Evolutionary conservation across 2,329 filamentous ascomycete genomes (phyloP), one percentile per base, ranked within the genome.

Genomic region (Fusarium sambucinum): DNA sequence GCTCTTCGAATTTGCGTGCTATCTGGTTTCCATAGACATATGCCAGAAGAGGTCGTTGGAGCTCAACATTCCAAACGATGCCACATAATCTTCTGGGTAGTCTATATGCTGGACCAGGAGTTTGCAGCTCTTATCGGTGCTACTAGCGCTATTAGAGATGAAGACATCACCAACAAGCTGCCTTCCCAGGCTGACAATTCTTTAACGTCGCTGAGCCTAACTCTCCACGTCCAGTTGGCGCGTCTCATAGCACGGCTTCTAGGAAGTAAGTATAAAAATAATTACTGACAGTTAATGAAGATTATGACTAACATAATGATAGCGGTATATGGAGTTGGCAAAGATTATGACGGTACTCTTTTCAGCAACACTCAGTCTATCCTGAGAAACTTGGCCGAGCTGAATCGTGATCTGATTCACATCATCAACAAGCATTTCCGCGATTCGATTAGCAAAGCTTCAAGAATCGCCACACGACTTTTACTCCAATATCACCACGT

Each of bases 1-100:
- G 76, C 77, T 0, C 66, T 78, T 7, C 75, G 76, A 0, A 76
- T 77, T 5, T 76, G 75, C 13, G 75, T 78, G 1, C 64, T 78
- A 3, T 76, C 77, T 0, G 76, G 76, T 0, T 74, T 71, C 17
- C 75, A 76, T 44, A 62, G 74, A 10, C 74, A 76, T 42, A 63
- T 73, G 65, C 72, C 70, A 4, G 62, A 68, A 14, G 71, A 69
- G 1, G 71, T 63, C 0, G 71, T 74, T 0, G 71, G 72, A 0
- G 63, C 59, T 0, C 60, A 72, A 2, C 72, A 74, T n/a, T 76
- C 75, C 0, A 73, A 62, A 4, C 59, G 75, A 11, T 77, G 73
- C 11, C 74, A 75, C 11, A 72, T 69, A 3, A 66, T 77, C 8
- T 77, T 77, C 19, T 77, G 75, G 75, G 73, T 73, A 1, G 73